These are phyloP conservation scores for Karstenula rhodostoma DNA, from an alignment of 2,329 filamentous ascomycete species.

Conservation along the genomic window DNA sequence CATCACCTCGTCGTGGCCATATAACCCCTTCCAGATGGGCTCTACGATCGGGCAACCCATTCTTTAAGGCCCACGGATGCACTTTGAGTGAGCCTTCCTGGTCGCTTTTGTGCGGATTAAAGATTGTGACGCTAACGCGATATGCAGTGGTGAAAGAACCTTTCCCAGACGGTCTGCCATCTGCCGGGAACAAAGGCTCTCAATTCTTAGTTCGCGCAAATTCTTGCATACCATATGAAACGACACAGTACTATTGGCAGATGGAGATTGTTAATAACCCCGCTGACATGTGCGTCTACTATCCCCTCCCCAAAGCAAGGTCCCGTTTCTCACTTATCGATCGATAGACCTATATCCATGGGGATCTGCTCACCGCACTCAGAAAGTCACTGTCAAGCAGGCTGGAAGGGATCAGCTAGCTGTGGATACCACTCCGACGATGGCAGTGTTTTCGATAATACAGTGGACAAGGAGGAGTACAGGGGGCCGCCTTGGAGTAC, in stretches of 20 bases:
- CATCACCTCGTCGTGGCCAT: neutral
- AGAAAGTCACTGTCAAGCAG: neutral
- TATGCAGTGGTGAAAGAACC: slow-evolving; percentile 1
- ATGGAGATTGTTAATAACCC: neutral
- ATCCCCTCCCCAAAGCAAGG: neutral
- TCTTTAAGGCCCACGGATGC: neutral
- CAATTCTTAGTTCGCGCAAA: slow-evolving; percentile 1
- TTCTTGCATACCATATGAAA: slow-evolving; percentile 5
- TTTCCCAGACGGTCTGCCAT: neutral
- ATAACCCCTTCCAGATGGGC: neutral
- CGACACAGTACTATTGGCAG: slow-evolving; percentile 9
- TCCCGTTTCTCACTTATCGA: slow-evolving; percentile 1
- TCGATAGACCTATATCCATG: neutral
- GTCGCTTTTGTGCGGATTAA: neutral
- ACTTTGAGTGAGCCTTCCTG: neutral
- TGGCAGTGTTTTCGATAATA: neutral
- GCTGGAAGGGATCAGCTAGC: neutral
- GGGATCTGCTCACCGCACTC: neutral
- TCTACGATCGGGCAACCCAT: neutral
- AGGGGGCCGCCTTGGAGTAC: neutral
- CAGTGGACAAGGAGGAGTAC: neutral
- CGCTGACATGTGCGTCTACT: neutral
- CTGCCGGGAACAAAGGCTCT: neutral
- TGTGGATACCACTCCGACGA: neutral
- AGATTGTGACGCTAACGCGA: neutral